Conservation (phyloP, 2,329 filamentous ascomycete genomes). For the Diplodia mutila region DNA sequence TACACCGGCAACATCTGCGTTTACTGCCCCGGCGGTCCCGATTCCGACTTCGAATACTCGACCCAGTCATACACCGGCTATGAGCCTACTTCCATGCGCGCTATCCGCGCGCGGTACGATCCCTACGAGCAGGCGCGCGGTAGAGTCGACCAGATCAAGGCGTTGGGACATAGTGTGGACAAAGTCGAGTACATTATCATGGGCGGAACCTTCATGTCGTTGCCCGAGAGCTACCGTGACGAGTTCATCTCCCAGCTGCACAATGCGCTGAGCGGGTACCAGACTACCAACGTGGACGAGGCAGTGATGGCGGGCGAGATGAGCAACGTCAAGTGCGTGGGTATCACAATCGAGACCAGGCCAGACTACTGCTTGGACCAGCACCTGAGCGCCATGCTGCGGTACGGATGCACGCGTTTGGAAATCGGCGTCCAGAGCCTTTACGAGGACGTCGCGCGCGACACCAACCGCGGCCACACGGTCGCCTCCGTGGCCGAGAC, state of each 20-base stretch:
- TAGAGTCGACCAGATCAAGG: constrained; percentile 94
- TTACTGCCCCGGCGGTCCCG: constrained; percentile 95
- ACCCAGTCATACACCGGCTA: constrained; percentile 99
- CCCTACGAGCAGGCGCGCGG: constrained; percentile 97
- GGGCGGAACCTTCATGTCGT: constrained; percentile 98
- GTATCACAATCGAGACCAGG: constrained; percentile 96
- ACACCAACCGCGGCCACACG: constrained; percentile 96
- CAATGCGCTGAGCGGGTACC: constrained; percentile 95
- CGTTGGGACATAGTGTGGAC: constrained; percentile 93
- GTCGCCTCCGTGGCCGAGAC: constrained; percentile 95
- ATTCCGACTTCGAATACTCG: constrained; percentile 98
- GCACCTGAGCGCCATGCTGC: constrained; percentile 93
- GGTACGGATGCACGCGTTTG: constrained; percentile 94
- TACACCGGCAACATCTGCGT: constrained; percentile 99
- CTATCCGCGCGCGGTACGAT: constrained; percentile 94
- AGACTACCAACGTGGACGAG: constrained; percentile 92
- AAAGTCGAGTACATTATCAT: constrained; percentile 99
- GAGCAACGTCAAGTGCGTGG: constrained; percentile 97
- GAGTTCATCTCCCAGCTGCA: constrained; percentile 94
- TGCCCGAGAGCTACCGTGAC: constrained; percentile 85
- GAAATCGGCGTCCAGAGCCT: constrained; percentile 96
- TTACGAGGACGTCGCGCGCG: constrained; percentile 97
- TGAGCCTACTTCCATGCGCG: constrained; percentile 97
- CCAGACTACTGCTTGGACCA: constrained; percentile 96
- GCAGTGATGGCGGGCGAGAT: constrained; percentile 92